Evolutionary conservation across 805 yeast species (phyloP).

Genomic region (Barnettozyma californica): DNA sequence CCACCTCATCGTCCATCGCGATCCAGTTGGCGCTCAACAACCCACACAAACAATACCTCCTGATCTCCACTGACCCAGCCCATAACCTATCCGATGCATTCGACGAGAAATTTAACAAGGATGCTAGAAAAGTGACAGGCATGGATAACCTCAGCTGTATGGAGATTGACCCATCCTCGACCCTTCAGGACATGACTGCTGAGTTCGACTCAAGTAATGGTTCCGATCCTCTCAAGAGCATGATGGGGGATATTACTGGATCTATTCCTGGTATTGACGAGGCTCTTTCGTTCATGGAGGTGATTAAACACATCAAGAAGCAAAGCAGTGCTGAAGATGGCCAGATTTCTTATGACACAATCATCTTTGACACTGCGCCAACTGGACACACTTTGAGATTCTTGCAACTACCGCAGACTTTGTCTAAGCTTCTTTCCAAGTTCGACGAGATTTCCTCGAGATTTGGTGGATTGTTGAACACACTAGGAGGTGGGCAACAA

Average conservation of each 20-base stretch:
- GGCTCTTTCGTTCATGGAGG: constrained; percentile 96
- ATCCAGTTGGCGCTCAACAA: constrained; percentile 84
- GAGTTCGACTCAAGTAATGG: constrained; percentile 30
- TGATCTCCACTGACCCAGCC: constrained; percentile 98
- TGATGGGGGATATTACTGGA: constrained; percentile 88
- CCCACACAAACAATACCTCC: constrained; percentile 72
- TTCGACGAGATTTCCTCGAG: constrained; percentile 80
- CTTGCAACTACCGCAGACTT: constrained; percentile 87
- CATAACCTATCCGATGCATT: constrained; percentile 97
- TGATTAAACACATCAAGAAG: constrained; percentile 88
- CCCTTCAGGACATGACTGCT: constrained; percentile 80
- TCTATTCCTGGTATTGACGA: constrained; percentile 98
- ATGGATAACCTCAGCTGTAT: constrained; percentile 85
- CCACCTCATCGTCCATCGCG: constrained; percentile 93
- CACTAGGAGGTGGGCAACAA: constrained; percentile 62
- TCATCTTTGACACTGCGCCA: constrained; percentile 98
- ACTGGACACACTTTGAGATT: constrained; percentile 97
- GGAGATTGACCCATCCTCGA: constrained; percentile 97
- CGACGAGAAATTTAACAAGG: constrained; percentile 97
- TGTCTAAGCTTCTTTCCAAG: constrained; percentile 81
- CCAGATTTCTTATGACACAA: constrained; percentile 65
- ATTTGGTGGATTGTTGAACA: constrained; percentile 85
- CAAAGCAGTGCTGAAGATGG: constrained; percentile 41
- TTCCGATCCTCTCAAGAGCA: constrained; percentile 52
- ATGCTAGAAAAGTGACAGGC: constrained; percentile 91